phyloP scores from a whole-genome alignment of 2,329 filamentous ascomycete species.

The Aspergillus pseudoglaucus region DNA sequence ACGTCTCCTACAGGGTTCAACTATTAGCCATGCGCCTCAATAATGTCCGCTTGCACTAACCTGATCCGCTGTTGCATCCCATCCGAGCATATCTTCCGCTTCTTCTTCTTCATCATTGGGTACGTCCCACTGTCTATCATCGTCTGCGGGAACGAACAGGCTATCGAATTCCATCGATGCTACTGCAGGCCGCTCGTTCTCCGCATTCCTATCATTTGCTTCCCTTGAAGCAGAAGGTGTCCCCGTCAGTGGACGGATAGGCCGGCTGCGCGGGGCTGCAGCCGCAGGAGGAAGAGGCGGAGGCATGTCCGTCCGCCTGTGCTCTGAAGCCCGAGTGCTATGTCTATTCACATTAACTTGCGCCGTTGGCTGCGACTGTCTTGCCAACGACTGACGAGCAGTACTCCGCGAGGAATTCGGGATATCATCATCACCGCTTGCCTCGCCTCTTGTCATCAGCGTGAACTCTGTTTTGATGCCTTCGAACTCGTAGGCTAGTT shows the following conservation, averaged over 20 bases:
- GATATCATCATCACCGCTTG: constrained; percentile 29
- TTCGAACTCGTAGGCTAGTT: constrained; percentile 52
- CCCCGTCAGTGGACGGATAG: constrained; percentile 29
- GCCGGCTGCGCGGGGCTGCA: constrained; percentile 16
- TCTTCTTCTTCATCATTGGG: constrained; percentile 48
- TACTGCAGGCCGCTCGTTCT: constrained; percentile 24
- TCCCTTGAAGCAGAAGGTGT: constrained; percentile 14
- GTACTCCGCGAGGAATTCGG: constrained; percentile 36
- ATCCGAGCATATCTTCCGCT: constrained; percentile 55
- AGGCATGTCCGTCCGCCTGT: constrained; percentile 16
- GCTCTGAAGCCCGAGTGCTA: constrained; percentile 9
- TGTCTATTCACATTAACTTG: constrained; percentile 14
- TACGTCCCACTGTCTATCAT: constrained; percentile 57
- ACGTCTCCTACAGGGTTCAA: constrained; percentile 19
- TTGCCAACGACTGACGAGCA: constrained; percentile 35
- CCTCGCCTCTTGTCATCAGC: constrained; percentile 58
- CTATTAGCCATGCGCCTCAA: constrained; percentile 1
- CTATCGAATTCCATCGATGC: constrained; percentile 47
- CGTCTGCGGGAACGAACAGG: constrained; percentile 56
- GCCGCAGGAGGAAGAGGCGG: constrained; percentile 11
- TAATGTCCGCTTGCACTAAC: constrained; percentile 22
- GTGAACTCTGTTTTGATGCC: constrained; percentile 56
- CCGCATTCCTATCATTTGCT: constrained; percentile 15
- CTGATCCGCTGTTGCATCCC: constrained; percentile 52
- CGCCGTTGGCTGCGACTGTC: constrained; percentile 29